phyloP scores from a whole-genome alignment of 73 alveolate species.

The Uronychia binucleata region DNA sequence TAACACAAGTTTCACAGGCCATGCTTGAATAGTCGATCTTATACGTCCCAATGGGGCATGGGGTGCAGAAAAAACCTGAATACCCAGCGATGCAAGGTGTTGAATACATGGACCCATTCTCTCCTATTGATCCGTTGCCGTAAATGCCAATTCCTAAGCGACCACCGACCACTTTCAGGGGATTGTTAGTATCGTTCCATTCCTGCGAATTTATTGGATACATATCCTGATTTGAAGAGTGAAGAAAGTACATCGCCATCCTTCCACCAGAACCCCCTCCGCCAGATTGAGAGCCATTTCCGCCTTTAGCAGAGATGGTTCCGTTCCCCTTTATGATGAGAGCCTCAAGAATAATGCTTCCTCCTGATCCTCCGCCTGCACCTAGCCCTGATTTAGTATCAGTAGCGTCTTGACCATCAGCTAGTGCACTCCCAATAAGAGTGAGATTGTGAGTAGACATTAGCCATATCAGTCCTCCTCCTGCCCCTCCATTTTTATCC shows the following conservation, averaged over 20 bases:
- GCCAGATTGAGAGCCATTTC: constrained; percentile 28
- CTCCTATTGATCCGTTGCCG: neutral
- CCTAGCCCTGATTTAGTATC: constrained; percentile 43
- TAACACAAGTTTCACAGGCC: constrained; percentile 31
- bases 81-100: constrained; percentile 40
- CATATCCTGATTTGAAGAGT: neutral
- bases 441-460: neutral
- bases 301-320: constrained; percentile 34
- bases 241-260: constrained; percentile 19
- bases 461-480: constrained; percentile 54
- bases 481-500: constrained; percentile 30
- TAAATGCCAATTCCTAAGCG: neutral
- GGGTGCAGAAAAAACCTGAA: constrained; percentile 32
- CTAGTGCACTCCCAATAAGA: constrained; percentile 16
- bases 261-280: constrained; percentile 71
- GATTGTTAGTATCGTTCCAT: neutral
- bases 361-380: constrained; percentile 78
- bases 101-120: constrained; percentile 38
- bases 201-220: neutral
- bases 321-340: constrained; percentile 34
- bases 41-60: constrained; percentile 48
- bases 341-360: constrained; percentile 24
- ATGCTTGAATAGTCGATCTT: constrained; percentile 28
- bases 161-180: neutral
- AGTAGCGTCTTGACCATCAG: constrained; percentile 34